phyloP scores from a whole-genome alignment of 331 rosid species.

The Quercus lobata region DNA sequence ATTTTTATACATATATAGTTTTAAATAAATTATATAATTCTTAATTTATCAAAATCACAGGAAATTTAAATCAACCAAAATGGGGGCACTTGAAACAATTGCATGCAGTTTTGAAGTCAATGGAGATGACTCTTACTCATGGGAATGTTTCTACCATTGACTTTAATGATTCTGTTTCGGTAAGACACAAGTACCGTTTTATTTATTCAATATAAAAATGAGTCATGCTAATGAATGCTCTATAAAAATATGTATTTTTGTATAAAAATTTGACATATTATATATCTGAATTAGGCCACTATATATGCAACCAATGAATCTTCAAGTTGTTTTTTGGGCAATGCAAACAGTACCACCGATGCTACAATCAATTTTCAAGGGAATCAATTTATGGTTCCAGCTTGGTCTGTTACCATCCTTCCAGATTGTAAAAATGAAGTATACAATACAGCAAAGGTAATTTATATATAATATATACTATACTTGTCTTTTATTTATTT shows the following conservation, averaged over 20 bases:
- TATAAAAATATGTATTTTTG: no score
- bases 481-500: no score
- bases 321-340: no score
- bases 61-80: constrained; percentile 20
- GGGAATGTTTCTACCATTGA: no score
- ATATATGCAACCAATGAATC: background rate
- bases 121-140: constrained; percentile 12
- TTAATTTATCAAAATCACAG: background rate
- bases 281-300: no score
- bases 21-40: no score
- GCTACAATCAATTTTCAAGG: background rate
- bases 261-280: no score
- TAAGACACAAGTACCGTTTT: no score
- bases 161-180: no score
- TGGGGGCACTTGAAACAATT: constrained; percentile 27
- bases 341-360: background rate
- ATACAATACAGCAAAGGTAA: constrained; percentile 16
- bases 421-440: constrained; percentile 2
- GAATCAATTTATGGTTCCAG: background rate
- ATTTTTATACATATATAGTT: no score
- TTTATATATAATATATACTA: no score
- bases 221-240: accelerated
- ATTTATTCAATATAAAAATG: no score
- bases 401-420: constrained; percentile 26
- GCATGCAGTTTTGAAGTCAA: constrained; percentile 1